Percentiles rank a stretch among this genome's conserved stretches.
Conservation (phyloP, 441 rosid genomes). For the Bocquillonia castaneifolia region DNA sequence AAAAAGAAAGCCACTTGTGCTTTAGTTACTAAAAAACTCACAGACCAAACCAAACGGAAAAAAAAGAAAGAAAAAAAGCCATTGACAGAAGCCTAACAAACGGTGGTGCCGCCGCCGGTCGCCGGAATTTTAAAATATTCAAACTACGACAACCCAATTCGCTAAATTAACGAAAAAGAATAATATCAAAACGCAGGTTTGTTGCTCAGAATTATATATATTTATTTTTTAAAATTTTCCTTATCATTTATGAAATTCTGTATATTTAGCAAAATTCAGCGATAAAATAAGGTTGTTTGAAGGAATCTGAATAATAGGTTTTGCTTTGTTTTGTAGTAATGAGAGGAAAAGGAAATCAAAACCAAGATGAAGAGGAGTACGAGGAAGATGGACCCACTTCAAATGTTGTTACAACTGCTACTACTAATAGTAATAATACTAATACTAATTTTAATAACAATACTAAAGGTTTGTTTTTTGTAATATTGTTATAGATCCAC, state of each 20-base stretch:
- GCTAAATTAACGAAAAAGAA: neutral
- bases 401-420: conserved; percentile 21
- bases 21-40: too few species aligned
- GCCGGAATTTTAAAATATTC: neutral
- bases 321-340: conserved; percentile 37
- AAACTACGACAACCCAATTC: neutral
- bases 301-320: conserved; percentile 11
- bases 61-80: neutral
- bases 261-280: neutral
- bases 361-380: conserved; percentile 70
- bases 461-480: conserved; percentile 32
- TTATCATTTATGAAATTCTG: neutral
- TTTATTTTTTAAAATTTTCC: neutral
- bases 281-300: neutral
- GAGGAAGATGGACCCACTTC: conserved; percentile 65
- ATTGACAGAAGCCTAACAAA: neutral
- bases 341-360: conserved; percentile 69
- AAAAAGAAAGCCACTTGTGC: neutral
- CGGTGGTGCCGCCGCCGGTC: neutral
- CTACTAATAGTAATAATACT: conserved; percentile 20
- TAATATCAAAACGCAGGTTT: neutral
- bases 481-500: conserved; percentile 36
- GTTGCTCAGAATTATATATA: neutral
- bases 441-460: conserved; percentile 21
- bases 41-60: neutral